These are phyloP conservation scores for Pascua sp. DNA, from an alignment of 1,284 basidiomycete species.

Conservation along the genomic window DNA sequence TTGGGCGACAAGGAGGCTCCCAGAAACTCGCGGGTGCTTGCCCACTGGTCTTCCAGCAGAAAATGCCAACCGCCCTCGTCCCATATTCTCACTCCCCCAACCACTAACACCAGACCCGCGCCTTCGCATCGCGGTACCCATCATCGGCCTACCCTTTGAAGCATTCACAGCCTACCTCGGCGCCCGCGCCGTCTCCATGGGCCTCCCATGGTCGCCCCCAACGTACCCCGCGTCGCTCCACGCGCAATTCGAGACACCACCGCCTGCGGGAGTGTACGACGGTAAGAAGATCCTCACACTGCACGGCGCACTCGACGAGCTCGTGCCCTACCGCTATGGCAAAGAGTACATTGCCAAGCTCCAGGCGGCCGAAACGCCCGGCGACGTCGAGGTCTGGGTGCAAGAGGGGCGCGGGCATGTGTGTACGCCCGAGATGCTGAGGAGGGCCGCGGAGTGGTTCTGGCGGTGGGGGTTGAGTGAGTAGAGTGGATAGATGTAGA, in stretches of 20 bases:
- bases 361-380: constrained; percentile 8
- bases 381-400: constrained; percentile 39
- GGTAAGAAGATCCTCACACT: constrained; percentile 68
- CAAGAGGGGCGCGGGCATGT: constrained; percentile 48
- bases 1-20: background rate
- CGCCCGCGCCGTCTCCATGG: constrained; percentile 55
- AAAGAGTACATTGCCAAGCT: constrained; percentile 37
- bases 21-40: no score
- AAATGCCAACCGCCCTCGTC: background rate
- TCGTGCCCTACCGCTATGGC: constrained; percentile 39
- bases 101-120: constrained; percentile 58
- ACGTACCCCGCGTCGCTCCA: constrained; percentile 60
- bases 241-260: constrained; percentile 52
- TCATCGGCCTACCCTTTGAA: constrained; percentile 74
- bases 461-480: constrained; percentile 40
- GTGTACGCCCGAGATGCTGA: constrained; percentile 47
- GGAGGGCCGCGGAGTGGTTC: constrained; percentile 44
- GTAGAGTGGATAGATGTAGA: background rate
- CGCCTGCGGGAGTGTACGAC: constrained; percentile 57
- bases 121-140: constrained; percentile 66
- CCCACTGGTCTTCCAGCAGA: background rate
- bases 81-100: background rate
- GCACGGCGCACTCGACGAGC: constrained; percentile 53
- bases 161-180: constrained; percentile 56
- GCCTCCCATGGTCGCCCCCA: constrained; percentile 56